These are phyloP conservation scores for Croton setiger DNA, from an alignment of 441 rosid genomes.

Conservation along the genomic window DNA sequence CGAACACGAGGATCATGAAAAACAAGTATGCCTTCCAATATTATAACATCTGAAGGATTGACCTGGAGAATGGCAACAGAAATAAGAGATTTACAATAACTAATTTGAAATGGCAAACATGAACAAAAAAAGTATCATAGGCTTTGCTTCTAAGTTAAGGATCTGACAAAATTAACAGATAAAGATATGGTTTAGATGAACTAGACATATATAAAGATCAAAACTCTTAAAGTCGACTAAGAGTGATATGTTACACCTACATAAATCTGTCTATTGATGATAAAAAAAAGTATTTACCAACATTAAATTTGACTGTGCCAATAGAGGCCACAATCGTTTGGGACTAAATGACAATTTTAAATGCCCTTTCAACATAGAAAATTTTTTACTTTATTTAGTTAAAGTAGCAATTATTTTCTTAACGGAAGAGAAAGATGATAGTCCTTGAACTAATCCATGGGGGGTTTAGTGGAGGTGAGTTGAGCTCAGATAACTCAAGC, in stretches of 20 bases:
- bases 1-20: constrained; percentile 93
- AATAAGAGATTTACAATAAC: constrained; percentile 14
- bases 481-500: too few species aligned
- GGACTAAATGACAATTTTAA: neutral
- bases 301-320: neutral
- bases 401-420: neutral
- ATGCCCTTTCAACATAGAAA: neutral
- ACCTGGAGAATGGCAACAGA: constrained; percentile 51
- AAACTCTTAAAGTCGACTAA: neutral
- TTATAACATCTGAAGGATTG: constrained; percentile 93
- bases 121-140: neutral
- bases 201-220: neutral
- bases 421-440: neutral
- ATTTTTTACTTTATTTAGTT: neutral
- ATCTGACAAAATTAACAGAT: neutral
- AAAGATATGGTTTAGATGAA: neutral
- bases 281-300: neutral
- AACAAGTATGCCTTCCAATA: constrained; percentile 94
- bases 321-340: neutral
- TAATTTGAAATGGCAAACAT: neutral
- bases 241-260: neutral
- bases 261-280: neutral
- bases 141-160: neutral
- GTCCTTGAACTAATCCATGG: neutral
- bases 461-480: too few species aligned